phyloP scores from a whole-genome alignment of 2,329 filamentous ascomycete species.

The Penicillium nordicum region DNA sequence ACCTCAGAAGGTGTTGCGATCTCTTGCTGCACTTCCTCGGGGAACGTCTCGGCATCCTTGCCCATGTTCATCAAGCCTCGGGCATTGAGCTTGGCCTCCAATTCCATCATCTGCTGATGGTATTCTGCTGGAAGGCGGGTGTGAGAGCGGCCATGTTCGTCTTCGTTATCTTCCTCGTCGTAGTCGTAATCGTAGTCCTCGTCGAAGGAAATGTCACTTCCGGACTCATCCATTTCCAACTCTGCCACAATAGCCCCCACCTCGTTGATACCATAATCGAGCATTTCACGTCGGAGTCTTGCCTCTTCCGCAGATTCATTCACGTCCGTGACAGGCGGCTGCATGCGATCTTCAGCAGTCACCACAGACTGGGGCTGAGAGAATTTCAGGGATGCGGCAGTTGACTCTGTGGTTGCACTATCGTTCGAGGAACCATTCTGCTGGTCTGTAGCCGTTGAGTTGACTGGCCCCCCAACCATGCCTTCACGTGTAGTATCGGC shows the following conservation, averaged over 20 bases:
- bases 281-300: slow-evolving; percentile 77
- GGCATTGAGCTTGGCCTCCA: slow-evolving; percentile 70
- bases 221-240: slow-evolving; percentile 72
- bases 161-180: slow-evolving; percentile 63
- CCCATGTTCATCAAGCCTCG: slow-evolving; percentile 57
- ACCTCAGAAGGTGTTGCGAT: slow-evolving; percentile 26
- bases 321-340: slow-evolving; percentile 60
- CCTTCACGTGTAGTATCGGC: background rate
- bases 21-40: slow-evolving; percentile 32
- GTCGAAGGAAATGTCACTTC: slow-evolving; percentile 50
- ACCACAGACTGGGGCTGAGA: slow-evolving; percentile 20
- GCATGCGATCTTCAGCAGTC: slow-evolving; percentile 21
- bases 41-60: slow-evolving; percentile 42
- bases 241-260: slow-evolving; percentile 91
- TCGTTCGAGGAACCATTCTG: background rate
- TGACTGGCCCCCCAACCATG: background rate
- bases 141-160: slow-evolving; percentile 70
- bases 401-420: slow-evolving; percentile 2
- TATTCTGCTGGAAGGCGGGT: slow-evolving; percentile 70
- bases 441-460: background rate
- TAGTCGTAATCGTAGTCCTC: slow-evolving; percentile 51
- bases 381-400: slow-evolving; percentile 10
- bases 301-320: slow-evolving; percentile 80
- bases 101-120: slow-evolving; percentile 74
- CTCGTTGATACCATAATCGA: slow-evolving; percentile 82